Evolutionary conservation across 345 rosid genomes (phyloP).

Genomic region (Pugionium dolabratum): DNA sequence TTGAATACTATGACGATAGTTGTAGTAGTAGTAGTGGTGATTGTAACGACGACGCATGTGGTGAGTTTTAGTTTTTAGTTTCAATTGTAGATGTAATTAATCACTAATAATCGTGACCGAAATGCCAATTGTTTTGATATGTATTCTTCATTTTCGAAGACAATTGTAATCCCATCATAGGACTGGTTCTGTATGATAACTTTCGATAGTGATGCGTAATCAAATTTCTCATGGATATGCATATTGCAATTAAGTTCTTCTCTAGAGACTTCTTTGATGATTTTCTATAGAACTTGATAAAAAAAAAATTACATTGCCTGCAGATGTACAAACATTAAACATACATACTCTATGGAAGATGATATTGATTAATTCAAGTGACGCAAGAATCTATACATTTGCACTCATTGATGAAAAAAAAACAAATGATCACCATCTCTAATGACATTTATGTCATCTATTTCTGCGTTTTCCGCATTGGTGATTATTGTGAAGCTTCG

Average conservation of each 20-base stretch:
- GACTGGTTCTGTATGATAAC: neutral
- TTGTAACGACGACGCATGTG: constrained; percentile 22
- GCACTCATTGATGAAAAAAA: constrained; percentile 47
- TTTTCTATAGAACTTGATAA: neutral
- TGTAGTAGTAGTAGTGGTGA: constrained; percentile 17
- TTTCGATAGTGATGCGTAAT: neutral
- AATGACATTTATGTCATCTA: constrained; percentile 72
- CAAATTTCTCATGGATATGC: neutral
- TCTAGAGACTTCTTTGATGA: neutral
- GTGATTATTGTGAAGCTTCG: constrained; percentile 50
- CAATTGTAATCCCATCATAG: too few relatives aligned
- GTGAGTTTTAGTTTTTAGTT: neutral
- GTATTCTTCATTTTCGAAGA: too few relatives aligned
- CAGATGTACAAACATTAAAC: neutral
- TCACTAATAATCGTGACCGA: neutral
- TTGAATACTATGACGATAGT: constrained; percentile 24
- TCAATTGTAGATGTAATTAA: neutral
- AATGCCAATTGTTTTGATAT: neutral
- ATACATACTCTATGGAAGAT: neutral
- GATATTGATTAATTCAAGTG: constrained; percentile 9
- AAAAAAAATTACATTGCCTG: constrained; percentile 5
- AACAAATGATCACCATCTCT: constrained; percentile 95
- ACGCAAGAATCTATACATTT: neutral
- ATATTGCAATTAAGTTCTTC: neutral
- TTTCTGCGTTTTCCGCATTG: constrained; percentile 80